Evolutionary conservation across 1,139 yeast genomes (phyloP).

Genomic region (Meyerozyma athensensis): DNA sequence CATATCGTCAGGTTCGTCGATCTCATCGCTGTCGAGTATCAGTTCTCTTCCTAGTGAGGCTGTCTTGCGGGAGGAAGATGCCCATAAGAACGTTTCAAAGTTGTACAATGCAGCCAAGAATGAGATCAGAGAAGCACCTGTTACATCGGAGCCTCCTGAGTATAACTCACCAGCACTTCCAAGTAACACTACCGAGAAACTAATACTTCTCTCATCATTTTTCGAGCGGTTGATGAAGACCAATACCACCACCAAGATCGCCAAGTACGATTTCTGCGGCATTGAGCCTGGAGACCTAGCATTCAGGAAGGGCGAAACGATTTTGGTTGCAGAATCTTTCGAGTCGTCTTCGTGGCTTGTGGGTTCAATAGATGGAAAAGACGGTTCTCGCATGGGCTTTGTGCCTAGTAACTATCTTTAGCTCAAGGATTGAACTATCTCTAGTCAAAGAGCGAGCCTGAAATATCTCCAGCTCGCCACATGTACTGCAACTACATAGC

Average conservation of each 20-base stretch:
- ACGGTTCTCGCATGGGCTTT: constrained; percentile 31
- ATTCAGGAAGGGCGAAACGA: constrained; percentile 29
- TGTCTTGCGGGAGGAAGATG: not conserved
- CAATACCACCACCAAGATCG: constrained; percentile 14
- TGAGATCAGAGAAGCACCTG: constrained; percentile 29
- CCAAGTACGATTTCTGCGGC: constrained; percentile 30
- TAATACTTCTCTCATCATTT: constrained; percentile 10
- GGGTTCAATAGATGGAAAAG: constrained; percentile 17
- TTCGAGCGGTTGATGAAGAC: constrained; percentile 17
- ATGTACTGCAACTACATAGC: too few relatives aligned
- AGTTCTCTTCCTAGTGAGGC: not conserved
- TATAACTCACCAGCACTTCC: not conserved
- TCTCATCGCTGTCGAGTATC: not conserved
- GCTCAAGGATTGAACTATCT: not conserved
- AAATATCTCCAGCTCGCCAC: constrained; percentile 1
- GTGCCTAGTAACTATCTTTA: constrained; percentile 34
- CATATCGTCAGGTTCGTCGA: not conserved
- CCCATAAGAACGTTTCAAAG: constrained; percentile 17
- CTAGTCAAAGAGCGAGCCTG: not conserved
- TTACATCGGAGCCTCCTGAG: constrained; percentile 10
- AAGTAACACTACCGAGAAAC: not conserved
- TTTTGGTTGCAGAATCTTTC: constrained; percentile 32
- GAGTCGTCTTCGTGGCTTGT: constrained; percentile 27
- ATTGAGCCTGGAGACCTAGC: constrained; percentile 38
- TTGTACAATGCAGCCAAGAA: constrained; percentile 36